Evolutionary conservation across 768 basidiomycete species (phyloP), one percentile per base, ranked within the genome.

Genomic region (Xerocomellus amylosporus): DNA sequence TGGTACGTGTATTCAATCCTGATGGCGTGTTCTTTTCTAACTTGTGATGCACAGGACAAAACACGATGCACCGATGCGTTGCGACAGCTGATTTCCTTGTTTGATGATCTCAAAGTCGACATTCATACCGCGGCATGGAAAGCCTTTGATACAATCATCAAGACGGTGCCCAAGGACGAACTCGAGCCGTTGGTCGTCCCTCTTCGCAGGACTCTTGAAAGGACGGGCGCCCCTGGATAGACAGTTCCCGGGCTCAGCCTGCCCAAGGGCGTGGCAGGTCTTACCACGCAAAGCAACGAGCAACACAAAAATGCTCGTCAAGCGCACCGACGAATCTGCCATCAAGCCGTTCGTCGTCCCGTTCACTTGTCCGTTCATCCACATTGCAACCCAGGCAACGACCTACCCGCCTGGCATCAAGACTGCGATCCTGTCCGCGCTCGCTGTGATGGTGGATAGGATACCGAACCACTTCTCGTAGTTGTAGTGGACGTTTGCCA

Each of bases 251-350:
- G n/a, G 4, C 94, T 96, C 79, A 86, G 84, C 52, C 75, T 90
- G 12, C 79, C 83, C 14, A 95, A 93, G 69, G 93, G 93, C 54
- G 77, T 94, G 20, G 89, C 91, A 4, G 96, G 96, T 61, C 87
- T 99, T 36, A 93, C 94, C 0, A 90, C 87, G 96, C n/a, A 96
- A 33, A 98, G 83, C 70, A 95, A 95, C 71, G 95, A 98, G 55
- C 92, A 93, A 64, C 79, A 91, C 62, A 96, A 98, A 71, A 88
- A 96, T 61, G 95, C 96, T 1, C 24, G 24, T 24, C n/a, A n/a
- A n/a, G n/a, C n/a, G n/a, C n/a, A n/a, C n/a, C n/a, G n/a, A n/a
- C n/a, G n/a, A n/a, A n/a, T n/a, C n/a, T n/a, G n/a, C n/a, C n/a
- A n/a, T n/a, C n/a, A n/a, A n/a, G n/a, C n/a, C n/a, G n/a, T n/a